Percentiles rank a stretch among this genome's conserved stretches.
These are phyloP conservation scores for Pleurotus citrinopileatus DNA, from an alignment of 768 basidiomycete genomes.

Conservation along the genomic window DNA sequence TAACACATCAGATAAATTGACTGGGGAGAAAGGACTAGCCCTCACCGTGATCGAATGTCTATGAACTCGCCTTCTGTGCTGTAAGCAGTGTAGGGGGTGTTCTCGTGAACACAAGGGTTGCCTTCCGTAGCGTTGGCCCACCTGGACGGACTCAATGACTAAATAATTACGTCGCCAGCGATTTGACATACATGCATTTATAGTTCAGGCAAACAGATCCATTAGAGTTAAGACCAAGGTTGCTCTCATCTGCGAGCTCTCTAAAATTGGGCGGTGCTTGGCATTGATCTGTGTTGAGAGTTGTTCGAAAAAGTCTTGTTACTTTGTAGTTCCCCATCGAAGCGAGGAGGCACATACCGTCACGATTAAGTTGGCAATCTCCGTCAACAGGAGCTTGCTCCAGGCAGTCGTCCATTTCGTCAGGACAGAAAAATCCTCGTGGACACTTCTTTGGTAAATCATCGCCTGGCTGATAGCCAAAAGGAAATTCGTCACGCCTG, in stretches of 20 bases:
- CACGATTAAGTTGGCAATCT: constrained; percentile 82
- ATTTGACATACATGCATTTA: constrained; percentile 73
- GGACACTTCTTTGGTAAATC: constrained; percentile 60
- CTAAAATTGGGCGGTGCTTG: constrained; percentile 61
- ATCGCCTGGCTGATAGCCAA: constrained; percentile 51
- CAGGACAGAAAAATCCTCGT: constrained; percentile 73
- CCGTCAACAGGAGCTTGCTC: constrained; percentile 55
- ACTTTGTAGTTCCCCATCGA: too few relatives aligned
- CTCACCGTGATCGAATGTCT: constrained; percentile 79
- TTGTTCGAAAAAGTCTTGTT: background rate
- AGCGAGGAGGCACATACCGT: constrained; percentile 48
- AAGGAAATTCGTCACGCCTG: constrained; percentile 74
- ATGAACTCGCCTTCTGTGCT: constrained; percentile 56
- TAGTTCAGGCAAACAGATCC: constrained; percentile 84
- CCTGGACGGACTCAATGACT: constrained; percentile 35
- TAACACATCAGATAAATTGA: constrained; percentile 1
- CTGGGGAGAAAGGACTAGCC: background rate
- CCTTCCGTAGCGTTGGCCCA: constrained; percentile 77
- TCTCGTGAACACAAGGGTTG: constrained; percentile 66
- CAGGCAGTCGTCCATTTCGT: constrained; percentile 75
- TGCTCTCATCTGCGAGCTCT: constrained; percentile 61
- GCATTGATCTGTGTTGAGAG: constrained; percentile 63
- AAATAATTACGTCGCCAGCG: too few relatives aligned
- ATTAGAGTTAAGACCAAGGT: constrained; percentile 72
- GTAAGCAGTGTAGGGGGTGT: constrained; percentile 77